Base-by-base conservation (phyloP, 2,329 filamentous ascomycete species). In the Aspergillus cejpii region DNA sequence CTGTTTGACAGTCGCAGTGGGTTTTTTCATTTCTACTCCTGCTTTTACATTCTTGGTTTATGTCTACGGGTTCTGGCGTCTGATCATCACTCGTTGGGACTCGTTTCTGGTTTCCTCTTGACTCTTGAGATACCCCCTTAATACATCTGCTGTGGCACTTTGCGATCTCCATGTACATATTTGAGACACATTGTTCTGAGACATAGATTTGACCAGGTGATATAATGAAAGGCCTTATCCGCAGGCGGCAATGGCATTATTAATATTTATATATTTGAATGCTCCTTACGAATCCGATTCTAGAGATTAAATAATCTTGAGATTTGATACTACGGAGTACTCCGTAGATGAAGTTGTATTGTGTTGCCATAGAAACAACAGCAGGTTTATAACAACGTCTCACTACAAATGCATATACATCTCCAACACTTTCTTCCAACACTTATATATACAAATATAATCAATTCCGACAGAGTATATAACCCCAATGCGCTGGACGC, bases 51-150 rank as follows among this genome's bases (percentile, higher is more conserved):
- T 37, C 15, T n/a, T 11, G 38, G n/a, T 5, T 8, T 29, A 23
- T 14, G 19, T 10, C 10, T 45, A 50, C 48, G 49, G 56, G 44
- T 44, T n/a, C 51, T 53, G 51, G 50, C 44, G 53, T 56, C 50
- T 51, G 36, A 39, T 47, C 45, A 43, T 50, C 47, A 49, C 51
- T 43, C 24, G n/a, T 34, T 23, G 23, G 46, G 41, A 44, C 8
- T 34, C 14, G 50, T 47, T 53, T 48, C 58, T 59, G 54, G 60
- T 57, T 56, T 52, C n/a, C n/a, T n/a, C n/a, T n/a, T n/a, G n/a
- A n/a, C 48, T 50, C 58, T 62, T 64, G 60, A 65, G 62, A 65
- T 65, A 65, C 62, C 62, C n/a, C 61, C 60, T 60, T 55, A 57
- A 63, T 57, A 64, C 55, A 62, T 58, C 59, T 56, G 56, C 57